A percentile compares a stretch with the other conserved stretches of the same genome.
phyloP scores from a whole-genome alignment of 1,284 basidiomycete genomes.

The Farysia itapuensis region DNA sequence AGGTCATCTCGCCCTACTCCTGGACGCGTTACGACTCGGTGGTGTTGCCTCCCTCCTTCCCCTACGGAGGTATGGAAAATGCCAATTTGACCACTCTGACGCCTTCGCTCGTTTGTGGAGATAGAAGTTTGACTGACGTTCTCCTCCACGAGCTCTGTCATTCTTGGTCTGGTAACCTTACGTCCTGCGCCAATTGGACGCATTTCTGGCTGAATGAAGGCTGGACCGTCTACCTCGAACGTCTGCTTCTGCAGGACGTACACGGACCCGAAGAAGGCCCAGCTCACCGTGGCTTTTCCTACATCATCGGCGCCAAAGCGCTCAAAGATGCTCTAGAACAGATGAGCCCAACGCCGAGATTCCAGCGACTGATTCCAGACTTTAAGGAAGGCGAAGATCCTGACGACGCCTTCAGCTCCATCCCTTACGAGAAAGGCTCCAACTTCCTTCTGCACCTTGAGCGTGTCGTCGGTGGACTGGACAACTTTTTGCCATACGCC shows the following conservation, averaged over 20 bases:
- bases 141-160: conserved; percentile 63
- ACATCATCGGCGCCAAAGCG: conserved; percentile 73
- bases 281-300: conserved; percentile 79
- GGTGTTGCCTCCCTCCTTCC: conserved; percentile 91
- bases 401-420: conserved; percentile 62
- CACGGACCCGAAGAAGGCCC: conserved; percentile 66
- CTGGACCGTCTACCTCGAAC: conserved; percentile 92
- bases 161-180: conserved; percentile 57
- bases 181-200: conserved; percentile 56
- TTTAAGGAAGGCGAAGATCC: conserved; percentile 76
- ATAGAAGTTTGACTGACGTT: conserved; percentile 55
- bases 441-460: conserved; percentile 73
- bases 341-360: conserved; percentile 65
- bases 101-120: conserved; percentile 54
- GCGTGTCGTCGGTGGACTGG: conserved; percentile 78
- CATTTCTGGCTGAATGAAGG: conserved; percentile 63
- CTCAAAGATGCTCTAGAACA: conserved; percentile 73
- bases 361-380: conserved; percentile 82
- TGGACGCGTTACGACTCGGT: conserved; percentile 90
- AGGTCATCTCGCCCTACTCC: conserved; percentile 65
- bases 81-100: conserved; percentile 58
- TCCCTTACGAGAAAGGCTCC: conserved; percentile 75
- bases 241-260: conserved; percentile 74
- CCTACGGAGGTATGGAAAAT: conserved; percentile 65
- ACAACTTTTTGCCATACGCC: conserved; percentile 65